These are phyloP conservation scores for Hypoxylon fuscum DNA, from an alignment of 495 filamentous ascomycete species.

Conservation along the genomic window DNA sequence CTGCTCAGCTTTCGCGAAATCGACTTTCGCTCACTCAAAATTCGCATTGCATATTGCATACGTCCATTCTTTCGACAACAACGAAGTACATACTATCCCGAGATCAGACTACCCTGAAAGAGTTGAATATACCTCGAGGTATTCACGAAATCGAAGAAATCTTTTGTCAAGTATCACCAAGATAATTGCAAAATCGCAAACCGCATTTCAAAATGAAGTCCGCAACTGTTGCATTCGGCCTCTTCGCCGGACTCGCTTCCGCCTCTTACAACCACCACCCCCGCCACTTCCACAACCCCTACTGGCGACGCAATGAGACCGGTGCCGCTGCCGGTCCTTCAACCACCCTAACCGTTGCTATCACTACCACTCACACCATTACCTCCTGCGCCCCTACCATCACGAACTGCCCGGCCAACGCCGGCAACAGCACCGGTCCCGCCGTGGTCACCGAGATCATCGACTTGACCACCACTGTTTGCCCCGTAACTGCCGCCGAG, in stretches of 20 bases:
- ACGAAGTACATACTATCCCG: slow-evolving; percentile 41
- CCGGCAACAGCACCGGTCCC: slow-evolving; percentile 48
- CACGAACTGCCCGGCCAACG: slow-evolving; percentile 68
- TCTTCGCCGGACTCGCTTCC: slow-evolving; percentile 54
- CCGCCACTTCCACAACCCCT: slow-evolving; percentile 51
- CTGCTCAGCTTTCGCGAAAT: slow-evolving; percentile 54
- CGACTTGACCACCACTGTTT: slow-evolving; percentile 55
- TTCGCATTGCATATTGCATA: slow-evolving; percentile 43
- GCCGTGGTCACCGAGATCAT: slow-evolving; percentile 56
- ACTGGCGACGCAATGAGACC: slow-evolving; percentile 51
- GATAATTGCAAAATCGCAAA: slow-evolving; percentile 14
- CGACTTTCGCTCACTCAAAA: slow-evolving; percentile 56
- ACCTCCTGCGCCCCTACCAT: slow-evolving; percentile 69
- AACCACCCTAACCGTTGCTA: slow-evolving; percentile 60
- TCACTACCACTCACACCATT: slow-evolving; percentile 67
- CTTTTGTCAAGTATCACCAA: slow-evolving; percentile 28
- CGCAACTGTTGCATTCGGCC: slow-evolving; percentile 51
- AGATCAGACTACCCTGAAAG: slow-evolving; percentile 43
- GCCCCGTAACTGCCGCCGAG: slow-evolving; percentile 53
- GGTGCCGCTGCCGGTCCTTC: slow-evolving; percentile 28
- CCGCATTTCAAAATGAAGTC: slow-evolving; percentile 57
- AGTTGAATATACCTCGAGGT: slow-evolving; percentile 27
- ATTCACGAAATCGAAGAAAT: slow-evolving; percentile 27
- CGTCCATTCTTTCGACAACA: slow-evolving; percentile 46
- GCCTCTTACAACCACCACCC: slow-evolving; percentile 51